Conservation (phyloP, 2,329 filamentous ascomycete genomes). For the Penicillium psychrosexuale region DNA sequence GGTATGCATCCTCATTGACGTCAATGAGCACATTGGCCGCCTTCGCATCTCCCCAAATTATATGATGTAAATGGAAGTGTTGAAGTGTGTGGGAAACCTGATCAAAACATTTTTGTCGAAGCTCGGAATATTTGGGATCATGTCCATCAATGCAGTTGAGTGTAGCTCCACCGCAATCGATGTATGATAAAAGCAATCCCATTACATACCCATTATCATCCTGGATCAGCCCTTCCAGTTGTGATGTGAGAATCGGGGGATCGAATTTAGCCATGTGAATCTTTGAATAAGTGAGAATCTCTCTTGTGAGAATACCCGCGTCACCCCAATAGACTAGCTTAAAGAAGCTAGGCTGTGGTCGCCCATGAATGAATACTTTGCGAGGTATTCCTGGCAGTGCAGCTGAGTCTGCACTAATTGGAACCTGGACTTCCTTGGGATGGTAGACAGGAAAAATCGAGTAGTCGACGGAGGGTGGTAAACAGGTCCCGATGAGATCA, state of each 20-base stretch:
- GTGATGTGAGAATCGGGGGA: slow-evolving; percentile 9
- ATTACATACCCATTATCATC: slow-evolving; percentile 11
- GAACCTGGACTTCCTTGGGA: slow-evolving; percentile 12
- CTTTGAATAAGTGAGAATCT: slow-evolving; percentile 13
- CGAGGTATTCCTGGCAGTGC: slow-evolving; percentile 13
- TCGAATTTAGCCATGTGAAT: slow-evolving; percentile 10
- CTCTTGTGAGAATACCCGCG: slow-evolving; percentile 1
- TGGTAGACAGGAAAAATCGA: slow-evolving; percentile 14
- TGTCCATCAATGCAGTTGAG: slow-evolving; percentile 2
- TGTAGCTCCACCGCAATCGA: slow-evolving; percentile 11
- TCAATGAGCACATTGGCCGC: slow-evolving; percentile 30
- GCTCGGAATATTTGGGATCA: slow-evolving; percentile 6
- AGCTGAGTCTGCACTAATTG: slow-evolving; percentile 5
- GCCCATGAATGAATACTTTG: slow-evolving; percentile 14
- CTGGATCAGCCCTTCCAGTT: slow-evolving; percentile 14
- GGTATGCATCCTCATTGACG: slow-evolving; percentile 18
- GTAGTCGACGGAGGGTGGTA: slow-evolving; percentile 10
- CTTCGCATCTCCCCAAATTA: slow-evolving; percentile 32
- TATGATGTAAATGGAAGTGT: not conserved
- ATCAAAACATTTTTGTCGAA: slow-evolving; percentile 10
- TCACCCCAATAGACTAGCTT: slow-evolving; percentile 17
- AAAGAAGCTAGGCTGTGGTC: slow-evolving; percentile 14
- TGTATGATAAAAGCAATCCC: slow-evolving; percentile 14
- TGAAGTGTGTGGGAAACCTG: slow-evolving; percentile 8
- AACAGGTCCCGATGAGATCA: not conserved